A percentile compares a stretch with the other conserved stretches of the same genome.
These are phyloP conservation scores for Porcisia hertigi DNA, from an alignment of 208 protist genomes.

Conservation along the genomic window DNA sequence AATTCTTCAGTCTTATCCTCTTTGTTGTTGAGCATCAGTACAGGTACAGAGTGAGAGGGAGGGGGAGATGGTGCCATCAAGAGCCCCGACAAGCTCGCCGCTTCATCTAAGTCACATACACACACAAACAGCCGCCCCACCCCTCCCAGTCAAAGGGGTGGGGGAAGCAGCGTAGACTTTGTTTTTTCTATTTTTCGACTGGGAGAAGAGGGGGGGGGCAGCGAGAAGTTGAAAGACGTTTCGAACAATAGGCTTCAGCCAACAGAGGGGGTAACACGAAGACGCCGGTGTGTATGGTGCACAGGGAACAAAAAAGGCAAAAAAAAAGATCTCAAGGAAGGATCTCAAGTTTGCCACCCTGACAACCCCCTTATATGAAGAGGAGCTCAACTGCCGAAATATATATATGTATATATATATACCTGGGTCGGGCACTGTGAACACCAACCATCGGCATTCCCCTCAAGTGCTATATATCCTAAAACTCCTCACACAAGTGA, in stretches of 20 bases:
- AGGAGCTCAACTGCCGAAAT: background rate
- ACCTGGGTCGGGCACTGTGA: background rate
- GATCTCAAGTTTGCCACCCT: background rate
- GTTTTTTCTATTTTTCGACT: too few species aligned
- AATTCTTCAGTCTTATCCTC: too few species aligned
- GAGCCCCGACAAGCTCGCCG: background rate
- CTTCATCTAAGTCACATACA: background rate
- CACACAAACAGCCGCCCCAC: background rate
- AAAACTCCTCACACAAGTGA: too few species aligned
- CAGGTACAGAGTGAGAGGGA: background rate
- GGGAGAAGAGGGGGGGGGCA: too few species aligned
- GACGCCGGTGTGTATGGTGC: background rate
- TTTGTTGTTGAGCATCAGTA: background rate
- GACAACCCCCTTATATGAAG: background rate
- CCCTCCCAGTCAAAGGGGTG: background rate
- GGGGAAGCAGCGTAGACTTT: background rate
- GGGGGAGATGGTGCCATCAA: background rate
- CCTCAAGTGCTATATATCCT: background rate
- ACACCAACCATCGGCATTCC: background rate
- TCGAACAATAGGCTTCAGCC: background rate
- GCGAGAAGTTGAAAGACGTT: too few species aligned
- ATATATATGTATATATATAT: background rate
- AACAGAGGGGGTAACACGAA: too few species aligned
- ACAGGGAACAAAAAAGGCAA: background rate
- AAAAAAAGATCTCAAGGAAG: background rate